phyloP scores from a whole-genome alignment of 202 grass and related monocot species.

The Dendrocalamus latiflorus region DNA sequence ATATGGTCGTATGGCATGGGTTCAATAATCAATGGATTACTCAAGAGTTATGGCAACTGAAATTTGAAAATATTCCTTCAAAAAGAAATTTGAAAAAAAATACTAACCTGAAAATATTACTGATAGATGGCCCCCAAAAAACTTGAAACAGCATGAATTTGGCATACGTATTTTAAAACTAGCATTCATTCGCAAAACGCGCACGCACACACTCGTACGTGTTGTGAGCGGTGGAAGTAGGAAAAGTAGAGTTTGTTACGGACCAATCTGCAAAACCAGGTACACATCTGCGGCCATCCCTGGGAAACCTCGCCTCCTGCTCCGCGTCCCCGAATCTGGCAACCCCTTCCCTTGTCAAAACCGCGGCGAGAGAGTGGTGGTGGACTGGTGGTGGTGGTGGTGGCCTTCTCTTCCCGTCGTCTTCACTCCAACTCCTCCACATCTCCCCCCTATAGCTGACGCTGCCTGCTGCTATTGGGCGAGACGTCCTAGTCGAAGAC shows the following conservation, averaged over 20 bases:
- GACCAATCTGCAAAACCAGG: too few relatives aligned
- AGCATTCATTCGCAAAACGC: background rate
- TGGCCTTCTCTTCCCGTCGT: conserved; percentile 21
- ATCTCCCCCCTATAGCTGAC: too few relatives aligned
- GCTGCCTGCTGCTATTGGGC: background rate
- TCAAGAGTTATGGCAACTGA: too few relatives aligned
- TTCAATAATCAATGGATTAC: too few relatives aligned
- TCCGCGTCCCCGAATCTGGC: conserved; percentile 33
- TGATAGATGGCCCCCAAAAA: background rate
- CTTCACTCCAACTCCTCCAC: conserved; percentile 31
- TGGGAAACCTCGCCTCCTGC: conserved; percentile 26
- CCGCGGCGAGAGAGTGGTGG: background rate
- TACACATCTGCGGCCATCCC: background rate
- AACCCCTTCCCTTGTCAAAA: conserved; percentile 5
- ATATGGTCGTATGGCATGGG: too few relatives aligned
- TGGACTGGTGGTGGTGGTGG: background rate
- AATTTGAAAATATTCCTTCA: too few relatives aligned
- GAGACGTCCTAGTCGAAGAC: background rate
- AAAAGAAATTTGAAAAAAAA: too few relatives aligned
- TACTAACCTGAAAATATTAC: background rate
- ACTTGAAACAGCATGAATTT: background rate
- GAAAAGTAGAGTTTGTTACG: background rate
- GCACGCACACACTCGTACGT: too few relatives aligned
- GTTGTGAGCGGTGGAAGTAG: background rate
- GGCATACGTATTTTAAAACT: background rate